Evolutionary conservation across 2,329 filamentous ascomycete species (phyloP).

Genomic region (Stachybotrys elegans): DNA sequence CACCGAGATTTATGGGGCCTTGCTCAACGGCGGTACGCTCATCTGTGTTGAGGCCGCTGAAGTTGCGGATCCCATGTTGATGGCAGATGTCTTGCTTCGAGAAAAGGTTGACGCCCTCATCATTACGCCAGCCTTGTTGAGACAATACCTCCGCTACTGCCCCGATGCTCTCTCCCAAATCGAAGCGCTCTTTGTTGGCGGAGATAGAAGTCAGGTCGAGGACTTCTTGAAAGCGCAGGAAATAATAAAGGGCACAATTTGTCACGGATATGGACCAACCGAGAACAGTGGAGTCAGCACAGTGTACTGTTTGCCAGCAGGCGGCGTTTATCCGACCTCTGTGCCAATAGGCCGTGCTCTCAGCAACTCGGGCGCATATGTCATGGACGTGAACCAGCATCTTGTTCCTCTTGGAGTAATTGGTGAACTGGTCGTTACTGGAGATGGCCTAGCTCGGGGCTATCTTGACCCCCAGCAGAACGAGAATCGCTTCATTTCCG

Average conservation of each 20-base stretch:
- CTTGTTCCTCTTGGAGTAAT: constrained; percentile 19
- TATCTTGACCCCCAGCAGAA: constrained; percentile 4
- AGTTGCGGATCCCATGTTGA: constrained; percentile 3
- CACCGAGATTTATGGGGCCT: constrained; percentile 12
- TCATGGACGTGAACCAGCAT: constrained; percentile 17
- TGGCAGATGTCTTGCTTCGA: constrained; percentile 6
- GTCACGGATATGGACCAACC: constrained; percentile 13
- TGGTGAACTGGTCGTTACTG: constrained; percentile 20
- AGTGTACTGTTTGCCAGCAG: background rate
- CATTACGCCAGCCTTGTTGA: constrained; percentile 13
- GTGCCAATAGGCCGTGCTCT: constrained; percentile 14
- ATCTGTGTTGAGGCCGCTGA: constrained; percentile 9
- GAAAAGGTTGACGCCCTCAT: constrained; percentile 7
- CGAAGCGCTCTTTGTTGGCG: constrained; percentile 9
- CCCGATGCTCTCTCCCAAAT: constrained; percentile 6
- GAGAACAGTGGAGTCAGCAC: constrained; percentile 12
- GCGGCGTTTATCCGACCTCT: constrained; percentile 7
- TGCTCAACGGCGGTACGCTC: constrained; percentile 9
- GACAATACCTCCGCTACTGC: constrained; percentile 11
- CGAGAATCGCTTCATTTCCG: too few species aligned
- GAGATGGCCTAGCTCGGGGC: constrained; percentile 8
- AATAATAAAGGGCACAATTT: constrained; percentile 3
- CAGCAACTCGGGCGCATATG: constrained; percentile 14
- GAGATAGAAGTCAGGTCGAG: constrained; percentile 12
- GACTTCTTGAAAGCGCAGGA: constrained; percentile 4